phyloP scores from a whole-genome alignment of 2,329 filamentous ascomycete species.

The Fonsecaea multimorphosa region DNA sequence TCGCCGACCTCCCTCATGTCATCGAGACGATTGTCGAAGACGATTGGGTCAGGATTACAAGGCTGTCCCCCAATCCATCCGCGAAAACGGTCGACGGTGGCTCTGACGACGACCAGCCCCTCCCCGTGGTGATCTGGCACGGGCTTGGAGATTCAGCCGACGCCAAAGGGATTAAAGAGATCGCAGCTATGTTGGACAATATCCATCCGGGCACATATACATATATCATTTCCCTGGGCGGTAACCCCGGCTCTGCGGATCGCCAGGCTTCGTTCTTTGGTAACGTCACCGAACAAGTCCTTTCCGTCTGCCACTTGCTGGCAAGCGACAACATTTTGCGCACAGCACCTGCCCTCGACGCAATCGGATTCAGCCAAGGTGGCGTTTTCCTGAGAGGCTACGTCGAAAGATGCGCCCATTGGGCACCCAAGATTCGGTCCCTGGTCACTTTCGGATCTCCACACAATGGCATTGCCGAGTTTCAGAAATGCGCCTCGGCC shows the following conservation, averaged over 20 bases:
- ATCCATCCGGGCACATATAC: conserved; percentile 83
- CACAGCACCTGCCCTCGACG: conserved; percentile 82
- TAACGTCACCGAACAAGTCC: conserved; percentile 81
- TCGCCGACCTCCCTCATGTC: background rate
- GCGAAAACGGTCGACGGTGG: conserved; percentile 15
- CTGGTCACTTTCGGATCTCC: conserved; percentile 89
- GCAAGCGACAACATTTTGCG: conserved; percentile 77
- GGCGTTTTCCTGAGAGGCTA: conserved; percentile 94
- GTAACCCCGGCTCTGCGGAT: conserved; percentile 68
- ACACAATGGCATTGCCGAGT: conserved; percentile 89
- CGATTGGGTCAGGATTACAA: conserved; percentile 28
- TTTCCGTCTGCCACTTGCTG: conserved; percentile 77
- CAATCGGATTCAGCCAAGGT: conserved; percentile 92
- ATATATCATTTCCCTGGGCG: conserved; percentile 76
- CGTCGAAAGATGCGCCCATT: conserved; percentile 79
- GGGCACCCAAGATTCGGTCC: conserved; percentile 70
- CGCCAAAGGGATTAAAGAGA: conserved; percentile 72
- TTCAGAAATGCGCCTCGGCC: conserved; percentile 69
- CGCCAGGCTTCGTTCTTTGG: conserved; percentile 87
- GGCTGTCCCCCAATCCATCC: conserved; percentile 19
- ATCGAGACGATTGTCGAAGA: conserved; percentile 22
- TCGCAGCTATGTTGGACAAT: conserved; percentile 73
- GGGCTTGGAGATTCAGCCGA: conserved; percentile 72
- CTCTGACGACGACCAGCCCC: conserved; percentile 54
- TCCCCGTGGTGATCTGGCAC: conserved; percentile 95